These are phyloP conservation scores for Mucor sp. DNA, from an alignment of 371 early-diverging fungal genomes.

Conservation along the genomic window DNA sequence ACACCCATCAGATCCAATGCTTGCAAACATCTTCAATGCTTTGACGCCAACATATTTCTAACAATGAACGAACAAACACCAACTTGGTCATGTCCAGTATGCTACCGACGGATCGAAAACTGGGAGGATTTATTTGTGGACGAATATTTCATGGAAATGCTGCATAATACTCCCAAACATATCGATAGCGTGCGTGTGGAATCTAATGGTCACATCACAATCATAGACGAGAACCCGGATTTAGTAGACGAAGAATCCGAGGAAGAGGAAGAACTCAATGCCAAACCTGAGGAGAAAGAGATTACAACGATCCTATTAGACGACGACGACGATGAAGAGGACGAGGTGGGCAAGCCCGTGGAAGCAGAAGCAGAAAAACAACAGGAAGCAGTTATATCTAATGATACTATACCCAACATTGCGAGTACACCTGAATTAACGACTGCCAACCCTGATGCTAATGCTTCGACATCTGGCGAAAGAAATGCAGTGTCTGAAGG, in stretches of 20 bases:
- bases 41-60: slow-evolving; percentile 69
- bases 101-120: slow-evolving; percentile 54
- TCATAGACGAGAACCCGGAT: slow-evolving; percentile 32
- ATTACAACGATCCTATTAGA: slow-evolving; percentile 18
- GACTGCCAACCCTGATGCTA: background rate
- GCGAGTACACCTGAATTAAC: background rate
- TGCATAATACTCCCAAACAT: slow-evolving; percentile 45
- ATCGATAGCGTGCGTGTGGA: slow-evolving; percentile 66
- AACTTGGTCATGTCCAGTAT: slow-evolving; percentile 78
- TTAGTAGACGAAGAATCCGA: slow-evolving; percentile 24
- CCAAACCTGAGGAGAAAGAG: background rate
- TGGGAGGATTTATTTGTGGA: slow-evolving; percentile 69
- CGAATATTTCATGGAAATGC: slow-evolving; percentile 68
- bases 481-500: background rate
- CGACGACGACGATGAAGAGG: slow-evolving; percentile 13
- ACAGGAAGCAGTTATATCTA: background rate
- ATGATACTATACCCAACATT: background rate
- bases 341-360: background rate
- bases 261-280: slow-evolving; percentile 3
- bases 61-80: slow-evolving; percentile 72
- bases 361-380: background rate
- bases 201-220: slow-evolving; percentile 58
- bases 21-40: slow-evolving; percentile 79
- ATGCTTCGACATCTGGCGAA: background rate
- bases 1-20: slow-evolving; percentile 61